Base-by-base conservation (phyloP, 1,284 basidiomycete genomes). In the Porogramme epimiltina region DNA sequence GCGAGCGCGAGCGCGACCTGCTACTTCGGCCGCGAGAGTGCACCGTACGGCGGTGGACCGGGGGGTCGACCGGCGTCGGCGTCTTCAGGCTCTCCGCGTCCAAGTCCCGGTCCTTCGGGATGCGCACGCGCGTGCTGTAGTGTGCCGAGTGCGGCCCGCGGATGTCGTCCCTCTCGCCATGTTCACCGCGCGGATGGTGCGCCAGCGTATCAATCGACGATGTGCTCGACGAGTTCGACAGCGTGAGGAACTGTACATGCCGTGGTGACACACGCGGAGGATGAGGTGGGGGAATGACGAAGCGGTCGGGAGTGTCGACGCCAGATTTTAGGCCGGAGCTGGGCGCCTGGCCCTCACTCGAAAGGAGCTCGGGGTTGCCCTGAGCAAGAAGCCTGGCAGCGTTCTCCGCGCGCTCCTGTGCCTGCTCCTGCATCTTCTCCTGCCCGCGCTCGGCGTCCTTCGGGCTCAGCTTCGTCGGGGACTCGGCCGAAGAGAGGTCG, bases 231-330 rank as follows among this genome's bases (percentile, higher is more conserved):
- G 73, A 73, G 2, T 65, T 61, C 18, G 62, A 60, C 31, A 67
- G 64, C 15, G 71, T 45, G 6, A 68, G 69, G 63, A 81, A 82
- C 48, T 74, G 76, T 26, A 85, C 78, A 66, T 82, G 83, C 44
- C 77, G 74, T 18, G 82, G 73, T 4, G 77, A 80, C 15, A 80
- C 54, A 37, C 71, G 67, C 1, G 81, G 83, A 5, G 85, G 82
- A 54, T 80, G 82, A 26, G 82, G 80, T 42, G 79, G 73, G 2
- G 80, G 79, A n/a, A 78, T 79, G n/a, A 78, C 82, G 66, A 85
- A 94, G 37, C 91, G 81, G 65, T 82, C 83, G 0, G 91, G 91
- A 6, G 89, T 86, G 60, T 89, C 83, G 24, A 93, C 81, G 33
- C 91, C 87, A 24, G 84, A 87, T 38, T 66, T 73, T 36, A 73